Evolutionary conservation across 2,329 filamentous ascomycete genomes (phyloP), one percentile per base, ranked within the genome.

Genomic region (Aspergillus nomiae): DNA sequence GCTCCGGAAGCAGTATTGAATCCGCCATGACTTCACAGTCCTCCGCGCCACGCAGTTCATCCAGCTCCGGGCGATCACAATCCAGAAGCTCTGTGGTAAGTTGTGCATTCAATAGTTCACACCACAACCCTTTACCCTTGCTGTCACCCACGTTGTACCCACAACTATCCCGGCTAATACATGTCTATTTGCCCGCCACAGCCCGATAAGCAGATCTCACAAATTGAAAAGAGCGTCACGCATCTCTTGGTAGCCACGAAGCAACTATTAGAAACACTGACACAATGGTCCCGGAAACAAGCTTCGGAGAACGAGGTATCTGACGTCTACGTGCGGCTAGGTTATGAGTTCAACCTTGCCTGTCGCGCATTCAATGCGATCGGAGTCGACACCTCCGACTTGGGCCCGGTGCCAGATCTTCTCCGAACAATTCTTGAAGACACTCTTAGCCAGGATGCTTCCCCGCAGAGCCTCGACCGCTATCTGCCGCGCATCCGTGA

Each of bases 301-400:
- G 94, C 95, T 60, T 94, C 92, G 67, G 95, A 99, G 80, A 91
- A 90, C 65, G 92, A 98, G 77, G 95, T 99, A 63, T 98, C 95
- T 14, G 95, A 99, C 77, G 95, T 99, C 71, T 99, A 99, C 76
- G 95, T 99, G 64, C 90, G 95, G 65, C 83, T 99, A 65, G 95
- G 95, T 54, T 99, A 99, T 80, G 95, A 99, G 80, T 99, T 99
- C 85, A 99, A 99, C 80, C 95, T 99, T 83, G 95, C 95, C 32
- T 98, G 94, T 78, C 90, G 95, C 61, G 94, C 95, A 65, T 99
- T 99, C 80, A 92, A 92, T 72, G 92, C 94, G 63, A 99, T 99
- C 73, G 95, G 96, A 65, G 95, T 99, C 66, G 95, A 99, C 73
- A 97, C 94, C 1, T 87, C 89, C 30, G 95, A 99, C 77, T 85